Percentiles rank a stretch among this genome's conserved stretches.
Evolutionary conservation across 768 basidiomycete species (phyloP).

Genomic region (Leccinum truebloodii): DNA sequence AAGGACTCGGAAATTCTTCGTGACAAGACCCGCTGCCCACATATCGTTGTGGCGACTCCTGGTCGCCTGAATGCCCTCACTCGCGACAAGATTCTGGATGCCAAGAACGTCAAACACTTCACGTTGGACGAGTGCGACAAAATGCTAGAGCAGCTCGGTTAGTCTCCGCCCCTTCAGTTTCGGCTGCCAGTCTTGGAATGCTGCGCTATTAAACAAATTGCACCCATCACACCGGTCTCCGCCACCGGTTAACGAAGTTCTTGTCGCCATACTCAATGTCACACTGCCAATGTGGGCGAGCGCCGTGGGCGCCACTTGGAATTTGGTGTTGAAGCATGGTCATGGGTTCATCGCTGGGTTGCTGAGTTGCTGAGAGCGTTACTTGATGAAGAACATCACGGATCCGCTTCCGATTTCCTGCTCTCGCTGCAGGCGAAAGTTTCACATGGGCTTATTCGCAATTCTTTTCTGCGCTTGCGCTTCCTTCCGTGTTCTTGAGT

Average conservation of each 20-base stretch:
- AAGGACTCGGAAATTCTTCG: constrained; percentile 94
- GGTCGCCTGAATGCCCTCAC: constrained; percentile 95
- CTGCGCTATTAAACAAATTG: constrained; percentile 51
- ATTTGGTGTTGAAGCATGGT: constrained; percentile 41
- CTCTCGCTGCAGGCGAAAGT: constrained; percentile 30
- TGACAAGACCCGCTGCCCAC: constrained; percentile 96
- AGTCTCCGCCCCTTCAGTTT: constrained; percentile 77
- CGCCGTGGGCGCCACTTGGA: constrained; percentile 34
- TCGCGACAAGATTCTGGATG: constrained; percentile 93
- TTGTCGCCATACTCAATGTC: constrained; percentile 40
- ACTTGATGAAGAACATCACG: constrained; percentile 38
- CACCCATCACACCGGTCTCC: constrained; percentile 39
- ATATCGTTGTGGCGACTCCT: constrained; percentile 98
- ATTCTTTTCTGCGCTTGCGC: constrained; percentile 16
- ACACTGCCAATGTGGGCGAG: constrained; percentile 38
- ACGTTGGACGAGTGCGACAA: constrained; percentile 99
- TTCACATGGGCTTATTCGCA: constrained; percentile 18
- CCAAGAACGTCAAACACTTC: constrained; percentile 98
- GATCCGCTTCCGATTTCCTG: constrained; percentile 34
- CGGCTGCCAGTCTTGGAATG: constrained; percentile 47
- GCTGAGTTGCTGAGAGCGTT: constrained; percentile 40
- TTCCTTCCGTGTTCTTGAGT: constrained; percentile 41
- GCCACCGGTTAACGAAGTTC: constrained; percentile 34
- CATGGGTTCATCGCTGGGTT: constrained; percentile 36
- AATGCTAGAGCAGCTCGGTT: constrained; percentile 99